phyloP scores from a whole-genome alignment of 2,329 filamentous ascomycete genomes.

The Fusarium liriodendri region DNA sequence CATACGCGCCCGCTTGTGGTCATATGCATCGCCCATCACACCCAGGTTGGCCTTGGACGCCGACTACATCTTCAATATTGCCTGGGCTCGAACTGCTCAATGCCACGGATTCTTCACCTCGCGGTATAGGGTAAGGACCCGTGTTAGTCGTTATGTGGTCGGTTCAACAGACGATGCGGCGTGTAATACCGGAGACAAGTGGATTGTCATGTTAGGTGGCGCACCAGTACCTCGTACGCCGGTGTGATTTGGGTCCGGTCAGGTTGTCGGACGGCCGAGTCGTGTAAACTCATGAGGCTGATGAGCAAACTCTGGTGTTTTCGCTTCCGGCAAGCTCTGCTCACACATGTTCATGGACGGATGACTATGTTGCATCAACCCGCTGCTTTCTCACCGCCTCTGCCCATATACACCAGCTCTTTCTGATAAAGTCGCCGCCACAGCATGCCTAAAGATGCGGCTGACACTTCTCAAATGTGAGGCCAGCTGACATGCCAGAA shows the following conservation, averaged over 20 bases:
- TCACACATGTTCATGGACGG: neutral
- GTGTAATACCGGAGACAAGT: neutral
- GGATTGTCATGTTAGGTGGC: neutral
- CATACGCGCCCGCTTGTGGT: neutral
- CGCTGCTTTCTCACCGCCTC: constrained; percentile 22
- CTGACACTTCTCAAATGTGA: constrained; percentile 3
- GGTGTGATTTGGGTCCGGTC: neutral
- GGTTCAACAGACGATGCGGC: neutral
- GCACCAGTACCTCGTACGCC: neutral
- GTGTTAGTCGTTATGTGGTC: neutral
- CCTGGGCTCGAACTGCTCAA: neutral
- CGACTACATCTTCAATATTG: neutral
- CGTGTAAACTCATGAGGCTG: neutral
- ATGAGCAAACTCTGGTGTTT: neutral
- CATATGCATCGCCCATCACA: neutral
- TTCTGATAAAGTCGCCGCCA: neutral
- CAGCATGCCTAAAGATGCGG: constrained; percentile 21
- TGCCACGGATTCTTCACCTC: neutral
- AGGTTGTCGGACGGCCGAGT: neutral
- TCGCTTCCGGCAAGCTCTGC: neutral
- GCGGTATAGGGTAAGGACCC: neutral
- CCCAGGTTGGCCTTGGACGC: neutral
- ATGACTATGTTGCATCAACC: constrained; percentile 3
- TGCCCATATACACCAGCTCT: neutral
- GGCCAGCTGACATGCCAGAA: constrained; percentile 20